phyloP scores from a whole-genome alignment of 2,329 filamentous ascomycete species.

The Lecanicillium sp. region DNA sequence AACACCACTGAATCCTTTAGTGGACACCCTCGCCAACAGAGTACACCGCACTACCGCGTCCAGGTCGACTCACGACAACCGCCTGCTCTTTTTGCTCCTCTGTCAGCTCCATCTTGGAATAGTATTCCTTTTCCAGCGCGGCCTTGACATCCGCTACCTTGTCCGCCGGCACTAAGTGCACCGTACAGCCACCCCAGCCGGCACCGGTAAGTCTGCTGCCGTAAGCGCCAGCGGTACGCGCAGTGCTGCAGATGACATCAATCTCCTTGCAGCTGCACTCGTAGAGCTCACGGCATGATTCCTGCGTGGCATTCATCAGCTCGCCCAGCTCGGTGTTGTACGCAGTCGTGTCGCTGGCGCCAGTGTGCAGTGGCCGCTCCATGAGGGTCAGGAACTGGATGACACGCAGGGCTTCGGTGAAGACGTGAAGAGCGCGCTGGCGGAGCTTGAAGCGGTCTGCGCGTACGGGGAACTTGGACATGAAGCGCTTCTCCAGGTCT shows the following conservation, averaged over 20 bases:
- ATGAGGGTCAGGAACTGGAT: slow-evolving; percentile 74
- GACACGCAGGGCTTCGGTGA: slow-evolving; percentile 79
- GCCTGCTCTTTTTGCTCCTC: slow-evolving; percentile 69
- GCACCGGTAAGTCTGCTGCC: slow-evolving; percentile 85
- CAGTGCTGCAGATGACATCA: slow-evolving; percentile 80
- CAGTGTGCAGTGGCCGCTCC: slow-evolving; percentile 35
- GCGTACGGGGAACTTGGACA: slow-evolving; percentile 81
- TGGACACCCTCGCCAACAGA: slow-evolving; percentile 24
- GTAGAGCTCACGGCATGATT: slow-evolving; percentile 77
- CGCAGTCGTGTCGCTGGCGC: slow-evolving; percentile 41
- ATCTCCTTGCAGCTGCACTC: slow-evolving; percentile 90
- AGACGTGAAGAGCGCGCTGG: slow-evolving; percentile 85
- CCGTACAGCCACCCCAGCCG: slow-evolving; percentile 93
- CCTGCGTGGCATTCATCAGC: slow-evolving; percentile 83
- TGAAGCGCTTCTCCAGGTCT: slow-evolving; percentile 67
- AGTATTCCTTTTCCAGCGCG: slow-evolving; percentile 77
- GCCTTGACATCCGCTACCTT: slow-evolving; percentile 71
- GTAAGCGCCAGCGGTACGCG: slow-evolving; percentile 68
- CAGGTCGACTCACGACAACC: slow-evolving; percentile 83
- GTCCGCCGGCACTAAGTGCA: slow-evolving; percentile 81
- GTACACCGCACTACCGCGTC: slow-evolving; percentile 58
- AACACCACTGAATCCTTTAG: not conserved
- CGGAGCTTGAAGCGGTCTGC: slow-evolving; percentile 81
- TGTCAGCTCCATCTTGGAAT: slow-evolving; percentile 55
- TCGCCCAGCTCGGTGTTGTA: slow-evolving; percentile 67